phyloP scores from a whole-genome alignment of 352 stramenopile species.

The Phytopythium mirpurense region DNA sequence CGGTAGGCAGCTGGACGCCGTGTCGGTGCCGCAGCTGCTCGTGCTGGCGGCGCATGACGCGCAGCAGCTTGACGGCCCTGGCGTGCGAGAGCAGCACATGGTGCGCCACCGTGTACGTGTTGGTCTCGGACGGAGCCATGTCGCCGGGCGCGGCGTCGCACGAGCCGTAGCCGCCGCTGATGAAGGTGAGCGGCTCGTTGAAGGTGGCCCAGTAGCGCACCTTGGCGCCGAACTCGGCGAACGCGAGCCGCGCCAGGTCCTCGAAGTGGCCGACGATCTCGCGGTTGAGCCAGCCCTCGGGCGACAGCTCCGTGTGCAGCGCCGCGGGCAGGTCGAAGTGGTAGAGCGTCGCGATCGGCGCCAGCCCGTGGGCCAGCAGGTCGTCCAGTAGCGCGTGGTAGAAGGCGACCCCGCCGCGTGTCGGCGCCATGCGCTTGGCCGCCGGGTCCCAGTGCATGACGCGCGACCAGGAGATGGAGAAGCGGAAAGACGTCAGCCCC shows the following conservation, averaged over 20 bases:
- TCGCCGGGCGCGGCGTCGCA: slow-evolving; percentile 40
- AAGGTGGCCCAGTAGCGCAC: slow-evolving; percentile 94
- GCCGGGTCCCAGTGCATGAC: slow-evolving; percentile 76
- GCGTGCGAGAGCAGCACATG: slow-evolving; percentile 90
- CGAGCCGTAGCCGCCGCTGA: slow-evolving; percentile 41
- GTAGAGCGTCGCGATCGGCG: slow-evolving; percentile 89
- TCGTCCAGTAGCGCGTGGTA: slow-evolving; percentile 90
- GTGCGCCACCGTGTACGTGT: slow-evolving; percentile 62
- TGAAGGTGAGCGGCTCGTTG: slow-evolving; percentile 89
- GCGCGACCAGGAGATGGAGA: slow-evolving; percentile 89
- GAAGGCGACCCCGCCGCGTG: slow-evolving; percentile 83
- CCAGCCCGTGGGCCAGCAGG: slow-evolving; percentile 67
- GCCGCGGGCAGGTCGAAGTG: slow-evolving; percentile 92
- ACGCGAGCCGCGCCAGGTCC: slow-evolving; percentile 84
- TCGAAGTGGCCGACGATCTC: slow-evolving; percentile 59
- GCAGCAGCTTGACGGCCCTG: slow-evolving; percentile 83
- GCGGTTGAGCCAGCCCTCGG: slow-evolving; percentile 34
- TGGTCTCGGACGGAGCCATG: slow-evolving; percentile 30
- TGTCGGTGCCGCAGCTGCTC: background rate
- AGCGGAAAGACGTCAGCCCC: slow-evolving; percentile 89
- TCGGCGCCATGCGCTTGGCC: slow-evolving; percentile 44
- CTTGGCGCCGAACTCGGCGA: slow-evolving; percentile 86
- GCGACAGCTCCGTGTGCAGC: slow-evolving; percentile 69
- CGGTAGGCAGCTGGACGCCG: background rate
- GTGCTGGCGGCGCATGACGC: slow-evolving; percentile 44